Base-by-base conservation (phyloP, 1,139 yeast genomes). In the Lodderomyces theae region DNA sequence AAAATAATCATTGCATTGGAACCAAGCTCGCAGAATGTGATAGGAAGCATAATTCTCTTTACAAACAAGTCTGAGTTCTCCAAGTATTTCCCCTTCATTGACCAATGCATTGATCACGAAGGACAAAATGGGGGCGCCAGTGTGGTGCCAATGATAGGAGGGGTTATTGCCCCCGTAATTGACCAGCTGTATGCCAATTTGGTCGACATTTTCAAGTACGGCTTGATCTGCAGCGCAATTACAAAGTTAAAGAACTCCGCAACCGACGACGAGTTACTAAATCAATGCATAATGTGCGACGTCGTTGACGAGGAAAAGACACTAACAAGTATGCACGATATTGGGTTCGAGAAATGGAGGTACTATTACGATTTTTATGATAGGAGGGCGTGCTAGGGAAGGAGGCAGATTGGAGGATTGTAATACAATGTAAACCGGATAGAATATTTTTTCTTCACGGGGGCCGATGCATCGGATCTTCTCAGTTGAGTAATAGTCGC, bases 181-280 rank as follows among this genome's bases (percentile, higher is more conserved):
- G 82, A 79, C 49, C 79, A 79, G 16, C 68, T 70, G 45, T 79
- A 78, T 55, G 68, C 77, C 18, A 77, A 75, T 44, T 66, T 79
- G 50, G 71, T 77, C 4, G 79, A 76, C 40, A 77, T 78, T 4
- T 75, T 79, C 56, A 74, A 72, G 42, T 66, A 74, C 47, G 86
- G 85, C 2, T 65, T 80, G 42, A 72, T 80, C 6, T 77, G 83
- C 48, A 74, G 83, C 44, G 83, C 79, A 3, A 74, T 80, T 28
- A 73, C 82, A 4, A 74, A 70, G 48, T 64, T 78, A 44, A 77
- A 76, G 43, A 57, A 71, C 11, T 62, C 59, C 9, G 4, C 10
- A 15, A 25, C 3, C 24, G 24, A 26, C 9, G 38, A 35, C 16
- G 38, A 24, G 5, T 11, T 13, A 10, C 59, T 70, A 55, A 56